Conservation (phyloP, 2,329 filamentous ascomycete species). For the Arthrobotrys sphaeroides region DNA sequence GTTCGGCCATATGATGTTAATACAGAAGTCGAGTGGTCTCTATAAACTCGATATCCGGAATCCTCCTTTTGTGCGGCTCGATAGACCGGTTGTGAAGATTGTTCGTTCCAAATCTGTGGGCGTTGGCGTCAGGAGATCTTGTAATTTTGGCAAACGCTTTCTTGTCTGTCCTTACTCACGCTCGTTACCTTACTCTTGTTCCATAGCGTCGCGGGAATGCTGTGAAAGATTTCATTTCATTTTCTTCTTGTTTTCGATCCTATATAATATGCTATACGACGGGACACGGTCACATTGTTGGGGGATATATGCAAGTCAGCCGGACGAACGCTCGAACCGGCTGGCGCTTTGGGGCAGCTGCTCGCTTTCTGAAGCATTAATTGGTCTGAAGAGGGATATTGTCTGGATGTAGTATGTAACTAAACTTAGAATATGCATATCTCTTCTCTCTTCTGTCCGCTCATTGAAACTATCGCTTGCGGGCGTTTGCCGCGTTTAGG, state of each 20-base stretch:
- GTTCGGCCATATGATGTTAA: conserved; percentile 9
- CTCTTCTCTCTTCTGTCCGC: not conserved
- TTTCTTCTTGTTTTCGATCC: not conserved
- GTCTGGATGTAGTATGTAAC: not conserved
- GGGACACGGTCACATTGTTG: not conserved
- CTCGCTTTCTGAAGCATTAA: not conserved
- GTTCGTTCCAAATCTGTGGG: conserved; percentile 29
- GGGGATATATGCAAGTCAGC: not conserved
- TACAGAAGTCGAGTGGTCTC: not conserved
- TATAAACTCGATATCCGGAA: not conserved
- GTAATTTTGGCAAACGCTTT: conserved; percentile 20
- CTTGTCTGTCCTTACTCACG: conserved; percentile 3
- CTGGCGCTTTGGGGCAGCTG: not conserved
- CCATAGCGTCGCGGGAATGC: conserved; percentile 9
- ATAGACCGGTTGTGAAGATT: conserved; percentile 37
- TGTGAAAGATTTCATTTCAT: conserved; percentile 16
- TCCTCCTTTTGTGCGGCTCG: conserved; percentile 13
- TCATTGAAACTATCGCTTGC: not conserved
- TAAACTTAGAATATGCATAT: not conserved
- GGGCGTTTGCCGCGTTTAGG: conserved; percentile 29
- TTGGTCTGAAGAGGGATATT: not conserved
- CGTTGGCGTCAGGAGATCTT: conserved; percentile 48
- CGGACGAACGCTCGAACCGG: not conserved
- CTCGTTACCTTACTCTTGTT: conserved; percentile 4
- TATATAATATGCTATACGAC: not conserved